phyloP scores from a whole-genome alignment of 2,329 filamentous ascomycete genomes.

The Xylaria sp. region DNA sequence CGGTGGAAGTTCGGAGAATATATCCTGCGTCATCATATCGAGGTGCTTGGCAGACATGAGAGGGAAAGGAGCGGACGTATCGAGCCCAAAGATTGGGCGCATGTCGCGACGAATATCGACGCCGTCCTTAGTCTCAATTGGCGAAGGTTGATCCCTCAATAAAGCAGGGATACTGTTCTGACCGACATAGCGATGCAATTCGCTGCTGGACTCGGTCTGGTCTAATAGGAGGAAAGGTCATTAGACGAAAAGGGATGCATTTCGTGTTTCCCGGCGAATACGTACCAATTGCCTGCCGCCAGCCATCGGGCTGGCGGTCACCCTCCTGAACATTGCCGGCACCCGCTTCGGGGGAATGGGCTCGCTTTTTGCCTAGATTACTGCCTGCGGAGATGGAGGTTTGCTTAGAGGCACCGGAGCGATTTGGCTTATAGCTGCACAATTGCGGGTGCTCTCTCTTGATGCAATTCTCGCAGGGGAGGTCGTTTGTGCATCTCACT shows the following conservation, averaged over 20 bases:
- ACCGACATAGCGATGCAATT: slow-evolving; percentile 70
- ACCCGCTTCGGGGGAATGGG: slow-evolving; percentile 57
- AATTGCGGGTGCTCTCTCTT: slow-evolving; percentile 73
- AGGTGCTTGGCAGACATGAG: slow-evolving; percentile 74
- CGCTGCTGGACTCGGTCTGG: slow-evolving; percentile 63
- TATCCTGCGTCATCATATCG: slow-evolving; percentile 69
- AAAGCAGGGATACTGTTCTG: slow-evolving; percentile 76
- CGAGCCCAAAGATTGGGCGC: slow-evolving; percentile 72
- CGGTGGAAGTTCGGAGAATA: slow-evolving; percentile 70
- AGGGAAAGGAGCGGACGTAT: slow-evolving; percentile 74
- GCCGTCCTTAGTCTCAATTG: slow-evolving; percentile 62
- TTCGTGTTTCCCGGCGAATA: neutral
- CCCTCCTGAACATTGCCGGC: slow-evolving; percentile 53
- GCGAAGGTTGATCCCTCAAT: slow-evolving; percentile 68
- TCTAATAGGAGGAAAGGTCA: slow-evolving; percentile 48
- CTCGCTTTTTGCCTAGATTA: slow-evolving; percentile 54
- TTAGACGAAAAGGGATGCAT: slow-evolving; percentile 15
- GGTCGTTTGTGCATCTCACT: slow-evolving; percentile 76
- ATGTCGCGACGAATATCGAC: slow-evolving; percentile 72
- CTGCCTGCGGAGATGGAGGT: slow-evolving; percentile 48
- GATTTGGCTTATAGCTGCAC: slow-evolving; percentile 75
- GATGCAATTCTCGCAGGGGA: slow-evolving; percentile 75
- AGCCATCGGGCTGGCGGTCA: slow-evolving; percentile 50
- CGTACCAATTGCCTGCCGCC: slow-evolving; percentile 50
- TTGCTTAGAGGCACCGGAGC: slow-evolving; percentile 54